Evolutionary conservation across 495 filamentous ascomycete species (phyloP), one percentile per base, ranked within the genome.

Genomic region (Penicillium herquei): DNA sequence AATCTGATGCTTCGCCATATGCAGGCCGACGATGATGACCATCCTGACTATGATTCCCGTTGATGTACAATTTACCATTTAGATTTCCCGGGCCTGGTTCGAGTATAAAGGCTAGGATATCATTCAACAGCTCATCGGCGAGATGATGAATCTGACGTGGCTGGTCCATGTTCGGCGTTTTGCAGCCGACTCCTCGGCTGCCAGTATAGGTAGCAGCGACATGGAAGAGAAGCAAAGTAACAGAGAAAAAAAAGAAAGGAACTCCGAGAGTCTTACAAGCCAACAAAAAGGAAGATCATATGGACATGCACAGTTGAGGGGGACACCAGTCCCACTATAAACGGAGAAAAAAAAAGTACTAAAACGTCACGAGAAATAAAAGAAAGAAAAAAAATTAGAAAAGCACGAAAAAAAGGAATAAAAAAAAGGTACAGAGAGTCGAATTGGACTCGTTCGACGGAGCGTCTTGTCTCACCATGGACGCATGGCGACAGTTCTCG

Each of bases 81-180:
- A 21, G 31, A 13, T 30, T 3, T 39, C 9, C 41, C 7, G 56
- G 26, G 33, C 59, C 54, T 17, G 62, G 51, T 7, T 61, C 62
- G 13, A 73, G 53, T 12, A 78, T 43, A 46, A 69, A 75, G 16
- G 57, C 63, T 16, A 78, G 75, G 26, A 90, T 83, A 34, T 80
- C 71, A 57, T 72, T 78, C 41, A 88, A 70, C 30, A 90, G 64
- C 64, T 90, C 87, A 62, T 83, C 80, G 30, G 84, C 81, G 31
- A 88, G 69, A 49, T 73, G 65, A 32, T 77, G 70, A 63, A 87
- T 78, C 59, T 62, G 65, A 63, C 66, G 62, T 48, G 58, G 61
- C 50, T 59, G 57, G 53, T 67, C 63, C 70, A 75, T 78, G 62
- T 55, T 75, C 62, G 63, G 61, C 60, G 59, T 59, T 65, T 46